phyloP scores from a whole-genome alignment of 371 early-diverging fungal species.

The Lichtheimia corymbifera region DNA sequence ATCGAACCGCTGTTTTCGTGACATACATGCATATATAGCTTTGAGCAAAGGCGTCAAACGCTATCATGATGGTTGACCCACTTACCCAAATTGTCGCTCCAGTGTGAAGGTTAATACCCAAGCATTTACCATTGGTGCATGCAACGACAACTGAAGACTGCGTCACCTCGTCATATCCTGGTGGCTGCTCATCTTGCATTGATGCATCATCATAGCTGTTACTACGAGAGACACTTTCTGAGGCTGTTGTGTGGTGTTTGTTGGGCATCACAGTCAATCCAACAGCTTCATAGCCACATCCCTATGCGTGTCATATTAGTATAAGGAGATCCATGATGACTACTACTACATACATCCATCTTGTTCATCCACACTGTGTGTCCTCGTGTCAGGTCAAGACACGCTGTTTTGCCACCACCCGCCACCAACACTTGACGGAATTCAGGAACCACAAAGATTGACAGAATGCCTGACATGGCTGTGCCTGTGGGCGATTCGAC shows the following conservation, averaged over 20 bases:
- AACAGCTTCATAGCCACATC: slow-evolving; percentile 19
- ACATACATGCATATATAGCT: too few relatives aligned
- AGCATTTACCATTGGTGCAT: too few relatives aligned
- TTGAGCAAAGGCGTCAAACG: too few relatives aligned
- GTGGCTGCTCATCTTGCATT: not conserved
- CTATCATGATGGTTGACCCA: too few relatives aligned
- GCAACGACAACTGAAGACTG: too few relatives aligned
- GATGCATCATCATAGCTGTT: too few relatives aligned
- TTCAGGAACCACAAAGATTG: slow-evolving; percentile 26
- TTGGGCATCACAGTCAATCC: slow-evolving; percentile 17
- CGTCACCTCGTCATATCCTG: slow-evolving; percentile 2
- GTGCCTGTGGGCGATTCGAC: slow-evolving; percentile 16
- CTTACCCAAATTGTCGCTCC: too few relatives aligned
- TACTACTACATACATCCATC: slow-evolving; percentile 24
- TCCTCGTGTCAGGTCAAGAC: slow-evolving; percentile 23
- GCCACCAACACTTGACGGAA: slow-evolving; percentile 20
- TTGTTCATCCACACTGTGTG: slow-evolving; percentile 27
- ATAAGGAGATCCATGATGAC: not conserved
- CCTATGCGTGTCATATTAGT: slow-evolving; percentile 1
- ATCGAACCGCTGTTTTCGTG: slow-evolving; percentile 6
- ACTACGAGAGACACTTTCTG: not conserved
- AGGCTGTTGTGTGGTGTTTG: slow-evolving; percentile 3
- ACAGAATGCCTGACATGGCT: slow-evolving; percentile 16
- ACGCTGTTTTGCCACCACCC: slow-evolving; percentile 19
- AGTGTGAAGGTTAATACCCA: too few relatives aligned